Evolutionary conservation across 805 yeast species (phyloP).

Genomic region (Saturnispora dispora): DNA sequence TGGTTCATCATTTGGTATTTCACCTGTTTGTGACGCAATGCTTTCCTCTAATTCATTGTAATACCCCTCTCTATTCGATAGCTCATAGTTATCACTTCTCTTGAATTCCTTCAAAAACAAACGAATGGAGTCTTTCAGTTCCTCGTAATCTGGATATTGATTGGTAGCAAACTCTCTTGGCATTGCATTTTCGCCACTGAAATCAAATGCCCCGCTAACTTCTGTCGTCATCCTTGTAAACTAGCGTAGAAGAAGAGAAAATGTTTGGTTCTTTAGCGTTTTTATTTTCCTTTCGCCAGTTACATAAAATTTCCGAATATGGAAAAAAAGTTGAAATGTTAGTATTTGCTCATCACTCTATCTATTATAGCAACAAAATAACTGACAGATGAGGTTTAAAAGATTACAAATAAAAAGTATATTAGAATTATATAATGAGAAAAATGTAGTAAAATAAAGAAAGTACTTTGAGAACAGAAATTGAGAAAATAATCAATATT

Average conservation of each 20-base stretch:
- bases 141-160: constrained; percentile 47
- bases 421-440: not conserved
- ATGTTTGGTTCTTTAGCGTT: not conserved
- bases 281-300: not conserved
- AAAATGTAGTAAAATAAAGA: not conserved
- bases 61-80: constrained; percentile 12
- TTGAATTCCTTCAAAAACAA: constrained; percentile 66
- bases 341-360: not conserved
- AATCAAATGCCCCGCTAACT: not conserved
- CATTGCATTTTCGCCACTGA: not conserved
- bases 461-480: not conserved
- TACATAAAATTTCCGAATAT: not conserved
- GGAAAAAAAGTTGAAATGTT: not conserved
- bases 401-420: not conserved
- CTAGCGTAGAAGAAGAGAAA: not conserved
- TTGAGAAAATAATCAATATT: not conserved
- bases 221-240: constrained; percentile 3
- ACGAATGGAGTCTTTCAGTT: constrained; percentile 45
- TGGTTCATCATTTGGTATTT: constrained; percentile 33
- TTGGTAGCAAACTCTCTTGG: constrained; percentile 6
- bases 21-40: constrained; percentile 19
- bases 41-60: constrained; percentile 30
- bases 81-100: constrained; percentile 17
- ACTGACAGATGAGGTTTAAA: not conserved
- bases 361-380: too few species aligned